Percentiles rank a stretch among this genome's conserved stretches.
Conservation (phyloP, 2,329 filamentous ascomycete genomes). For the Apiospora koreana region DNA sequence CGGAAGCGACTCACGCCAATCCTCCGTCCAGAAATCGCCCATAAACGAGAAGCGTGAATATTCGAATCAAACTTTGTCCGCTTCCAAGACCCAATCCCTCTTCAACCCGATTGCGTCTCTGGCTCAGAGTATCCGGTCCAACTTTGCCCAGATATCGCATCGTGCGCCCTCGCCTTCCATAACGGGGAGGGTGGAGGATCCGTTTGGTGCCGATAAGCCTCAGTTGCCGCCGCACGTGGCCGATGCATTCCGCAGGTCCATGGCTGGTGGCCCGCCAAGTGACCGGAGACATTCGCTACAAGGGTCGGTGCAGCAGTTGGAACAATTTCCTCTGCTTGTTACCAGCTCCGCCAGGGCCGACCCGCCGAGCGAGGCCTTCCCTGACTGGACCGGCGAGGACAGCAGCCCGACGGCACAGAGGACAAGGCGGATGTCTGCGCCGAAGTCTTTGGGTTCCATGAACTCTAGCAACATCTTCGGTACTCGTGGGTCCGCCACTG, state of each 20-base stretch:
- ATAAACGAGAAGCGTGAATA: constrained; percentile 20
- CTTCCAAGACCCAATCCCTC: neutral
- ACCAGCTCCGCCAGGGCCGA: constrained; percentile 22
- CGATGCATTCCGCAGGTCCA: constrained; percentile 3
- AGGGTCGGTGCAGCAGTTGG: neutral
- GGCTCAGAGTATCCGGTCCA: constrained; percentile 22
- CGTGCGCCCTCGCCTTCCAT: constrained; percentile 14
- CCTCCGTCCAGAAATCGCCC: constrained; percentile 27
- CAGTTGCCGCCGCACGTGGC: neutral
- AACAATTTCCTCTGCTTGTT: neutral
- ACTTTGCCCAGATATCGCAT: constrained; percentile 19
- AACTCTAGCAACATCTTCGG: constrained; percentile 20
- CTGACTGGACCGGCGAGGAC: constrained; percentile 19
- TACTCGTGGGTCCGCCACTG: constrained; percentile 17
- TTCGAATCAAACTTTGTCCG: neutral
- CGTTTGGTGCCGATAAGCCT: constrained; percentile 18
- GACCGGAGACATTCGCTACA: neutral
- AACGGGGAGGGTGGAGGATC: constrained; percentile 19
- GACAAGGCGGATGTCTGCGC: constrained; percentile 17
- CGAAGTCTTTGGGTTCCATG: constrained; percentile 16
- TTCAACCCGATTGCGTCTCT: constrained; percentile 19
- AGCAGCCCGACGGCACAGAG: constrained; percentile 18
- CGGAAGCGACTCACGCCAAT: constrained; percentile 26
- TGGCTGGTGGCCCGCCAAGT: neutral
- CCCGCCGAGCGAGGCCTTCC: constrained; percentile 20